phyloP scores from a whole-genome alignment of 2,329 filamentous ascomycete genomes.

The Botrytis cinerea region DNA sequence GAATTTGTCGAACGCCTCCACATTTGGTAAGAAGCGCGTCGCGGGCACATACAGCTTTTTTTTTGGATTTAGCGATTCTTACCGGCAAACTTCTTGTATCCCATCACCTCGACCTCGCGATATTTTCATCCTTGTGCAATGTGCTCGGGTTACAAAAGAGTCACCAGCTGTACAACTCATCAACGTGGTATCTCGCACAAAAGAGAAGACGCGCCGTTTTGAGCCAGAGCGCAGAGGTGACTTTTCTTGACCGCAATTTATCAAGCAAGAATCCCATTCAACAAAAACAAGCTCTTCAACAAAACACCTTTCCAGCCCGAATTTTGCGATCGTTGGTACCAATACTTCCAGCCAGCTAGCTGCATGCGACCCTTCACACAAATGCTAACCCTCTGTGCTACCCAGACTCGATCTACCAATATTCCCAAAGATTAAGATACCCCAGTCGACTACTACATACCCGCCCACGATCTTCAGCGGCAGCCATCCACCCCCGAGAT shows the following conservation, averaged over 20 bases:
- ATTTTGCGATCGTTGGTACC: constrained; percentile 15
- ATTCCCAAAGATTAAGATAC: constrained; percentile 33
- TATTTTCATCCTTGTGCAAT: constrained; percentile 14
- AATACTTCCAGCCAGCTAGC: constrained; percentile 8
- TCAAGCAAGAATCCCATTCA: background rate
- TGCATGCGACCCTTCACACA: background rate
- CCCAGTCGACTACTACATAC: constrained; percentile 33
- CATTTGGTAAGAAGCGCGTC: constrained; percentile 27
- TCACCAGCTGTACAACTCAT: constrained; percentile 30
- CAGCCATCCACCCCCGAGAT: constrained; percentile 28
- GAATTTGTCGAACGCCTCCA: constrained; percentile 28
- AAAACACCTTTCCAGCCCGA: background rate
- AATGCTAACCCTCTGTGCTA: constrained; percentile 21
- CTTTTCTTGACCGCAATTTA: constrained; percentile 14
- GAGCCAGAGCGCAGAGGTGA: constrained; percentile 13
- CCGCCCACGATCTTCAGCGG: constrained; percentile 33
- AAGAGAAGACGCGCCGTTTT: constrained; percentile 24
- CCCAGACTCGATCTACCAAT: constrained; percentile 23
- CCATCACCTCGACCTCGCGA: constrained; percentile 17
- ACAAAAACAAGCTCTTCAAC: constrained; percentile 15
- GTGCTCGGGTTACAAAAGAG: constrained; percentile 21
- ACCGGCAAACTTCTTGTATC: constrained; percentile 9
- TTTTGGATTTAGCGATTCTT: constrained; percentile 9
- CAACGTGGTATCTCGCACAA: constrained; percentile 34
- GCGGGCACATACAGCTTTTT: constrained; percentile 25